phyloP scores from a whole-genome alignment of 2,329 filamentous ascomycete species.

The Neopestalotiopsis sp. region DNA sequence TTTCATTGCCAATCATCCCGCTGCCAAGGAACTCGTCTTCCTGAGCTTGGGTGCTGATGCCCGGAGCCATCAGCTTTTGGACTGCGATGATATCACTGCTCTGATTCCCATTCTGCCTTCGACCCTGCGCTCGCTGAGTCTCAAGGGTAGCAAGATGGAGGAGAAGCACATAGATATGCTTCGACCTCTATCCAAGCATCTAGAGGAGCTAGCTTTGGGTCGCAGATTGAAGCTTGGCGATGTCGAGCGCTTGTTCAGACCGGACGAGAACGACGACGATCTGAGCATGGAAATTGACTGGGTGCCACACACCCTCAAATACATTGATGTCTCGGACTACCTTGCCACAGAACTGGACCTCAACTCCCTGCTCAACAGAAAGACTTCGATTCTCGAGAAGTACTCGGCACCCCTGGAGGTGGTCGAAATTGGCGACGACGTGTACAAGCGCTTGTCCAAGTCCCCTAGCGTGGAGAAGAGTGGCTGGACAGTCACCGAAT shows the following conservation, averaged over 20 bases:
- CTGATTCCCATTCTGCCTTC: constrained; percentile 70
- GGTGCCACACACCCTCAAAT: constrained; percentile 69
- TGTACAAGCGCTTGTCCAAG: constrained; percentile 69
- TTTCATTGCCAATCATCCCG: constrained; percentile 74
- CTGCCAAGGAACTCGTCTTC: constrained; percentile 69
- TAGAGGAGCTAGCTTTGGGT: constrained; percentile 79
- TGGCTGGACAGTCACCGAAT: constrained; percentile 76
- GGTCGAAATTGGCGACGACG: constrained; percentile 74
- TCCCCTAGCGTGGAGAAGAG: constrained; percentile 63
- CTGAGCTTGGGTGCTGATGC: constrained; percentile 77
- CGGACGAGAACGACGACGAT: constrained; percentile 43
- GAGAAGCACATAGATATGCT: constrained; percentile 68
- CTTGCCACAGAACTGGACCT: constrained; percentile 66
- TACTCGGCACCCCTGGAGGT: constrained; percentile 75
- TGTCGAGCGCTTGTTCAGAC: constrained; percentile 68
- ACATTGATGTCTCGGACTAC: constrained; percentile 79
- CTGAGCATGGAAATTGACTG: constrained; percentile 44
- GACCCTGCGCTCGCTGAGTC: constrained; percentile 74
- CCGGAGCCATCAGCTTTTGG: constrained; percentile 74
- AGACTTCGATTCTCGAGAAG: constrained; percentile 61
- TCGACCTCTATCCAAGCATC: constrained; percentile 69
- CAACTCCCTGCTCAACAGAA: constrained; percentile 55
- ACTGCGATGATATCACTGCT: constrained; percentile 66
- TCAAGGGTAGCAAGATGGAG: constrained; percentile 77
- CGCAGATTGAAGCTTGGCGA: constrained; percentile 70